These are phyloP conservation scores for Cornus suecica DNA, from an alignment of 148 eudicot species.

Conservation along the genomic window DNA sequence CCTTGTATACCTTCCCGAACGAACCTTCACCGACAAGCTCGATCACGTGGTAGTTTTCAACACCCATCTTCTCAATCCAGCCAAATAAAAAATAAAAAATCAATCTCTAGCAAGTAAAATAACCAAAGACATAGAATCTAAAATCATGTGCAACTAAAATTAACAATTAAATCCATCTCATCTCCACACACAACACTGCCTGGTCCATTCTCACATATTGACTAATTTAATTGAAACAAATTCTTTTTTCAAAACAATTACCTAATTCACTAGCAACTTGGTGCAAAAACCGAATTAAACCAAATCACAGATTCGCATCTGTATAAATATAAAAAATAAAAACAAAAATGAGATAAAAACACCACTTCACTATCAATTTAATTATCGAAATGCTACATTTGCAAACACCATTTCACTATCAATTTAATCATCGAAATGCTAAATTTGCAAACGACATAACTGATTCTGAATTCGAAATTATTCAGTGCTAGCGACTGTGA, in stretches of 20 bases:
- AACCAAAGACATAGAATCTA: background rate
- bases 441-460: too few species aligned
- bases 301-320: background rate
- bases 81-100: too few species aligned
- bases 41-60: constrained; percentile 88
- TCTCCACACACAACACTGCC: background rate
- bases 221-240: background rate
- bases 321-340: background rate
- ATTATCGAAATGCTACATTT: background rate
- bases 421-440: background rate
- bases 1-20: constrained; percentile 95
- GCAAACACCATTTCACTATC: too few species aligned
- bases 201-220: too few species aligned
- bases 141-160: background rate
- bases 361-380: too few species aligned
- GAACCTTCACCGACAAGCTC: constrained; percentile 99
- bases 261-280: background rate
- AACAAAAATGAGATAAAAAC: background rate
- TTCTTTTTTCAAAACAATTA: background rate
- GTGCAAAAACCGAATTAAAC: background rate
- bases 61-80: constrained; percentile 50
- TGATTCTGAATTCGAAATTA: too few species aligned
- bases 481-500: background rate
- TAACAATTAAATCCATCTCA: background rate
- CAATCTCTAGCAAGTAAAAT: background rate